These are phyloP conservation scores for Cronartium ribicola DNA, from an alignment of 1,284 basidiomycete species.

Conservation along the genomic window DNA sequence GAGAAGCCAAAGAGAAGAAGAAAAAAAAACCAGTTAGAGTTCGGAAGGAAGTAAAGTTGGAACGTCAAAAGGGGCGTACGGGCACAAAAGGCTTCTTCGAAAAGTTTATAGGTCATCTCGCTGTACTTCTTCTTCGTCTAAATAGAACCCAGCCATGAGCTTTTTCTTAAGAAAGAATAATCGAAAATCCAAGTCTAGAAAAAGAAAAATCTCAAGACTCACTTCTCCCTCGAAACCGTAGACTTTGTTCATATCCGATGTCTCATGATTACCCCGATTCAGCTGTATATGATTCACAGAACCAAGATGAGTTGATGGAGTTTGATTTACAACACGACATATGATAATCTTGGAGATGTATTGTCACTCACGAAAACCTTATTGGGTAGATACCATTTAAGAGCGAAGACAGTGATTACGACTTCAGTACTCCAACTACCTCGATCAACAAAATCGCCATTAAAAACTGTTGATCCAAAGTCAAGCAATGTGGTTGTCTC, in stretches of 20 bases:
- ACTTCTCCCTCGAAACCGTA: slow-evolving; percentile 97
- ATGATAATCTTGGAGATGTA: slow-evolving; percentile 24
- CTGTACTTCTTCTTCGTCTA: slow-evolving; percentile 42
- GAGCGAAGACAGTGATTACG: slow-evolving; percentile 86
- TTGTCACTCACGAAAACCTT: slow-evolving; percentile 32
- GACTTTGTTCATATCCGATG: slow-evolving; percentile 75
- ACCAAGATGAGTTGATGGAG: not conserved
- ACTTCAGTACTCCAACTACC: slow-evolving; percentile 98
- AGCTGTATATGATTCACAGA: slow-evolving; percentile 62
- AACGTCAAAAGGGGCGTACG: slow-evolving; percentile 61
- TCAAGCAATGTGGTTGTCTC: slow-evolving; percentile 78
- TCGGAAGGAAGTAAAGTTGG: too few species aligned
- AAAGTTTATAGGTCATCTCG: slow-evolving; percentile 62
- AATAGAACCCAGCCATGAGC: slow-evolving; percentile 2
- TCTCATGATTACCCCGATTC: slow-evolving; percentile 96
- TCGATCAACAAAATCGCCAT: slow-evolving; percentile 85
- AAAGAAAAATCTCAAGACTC: slow-evolving; percentile 74
- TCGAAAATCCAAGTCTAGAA: slow-evolving; percentile 61
- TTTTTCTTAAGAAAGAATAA: not conserved
- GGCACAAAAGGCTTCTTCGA: slow-evolving; percentile 83
- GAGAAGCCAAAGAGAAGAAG: not conserved
- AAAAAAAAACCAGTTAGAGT: not conserved
- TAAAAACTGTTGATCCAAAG: slow-evolving; percentile 56
- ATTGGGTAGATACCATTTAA: slow-evolving; percentile 64
- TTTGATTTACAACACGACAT: not conserved